A percentile compares a stretch with the other conserved stretches of the same genome.
These are phyloP conservation scores for Monosporascus sp. DNA, from an alignment of 2,329 filamentous ascomycete genomes.

Conservation along the genomic window DNA sequence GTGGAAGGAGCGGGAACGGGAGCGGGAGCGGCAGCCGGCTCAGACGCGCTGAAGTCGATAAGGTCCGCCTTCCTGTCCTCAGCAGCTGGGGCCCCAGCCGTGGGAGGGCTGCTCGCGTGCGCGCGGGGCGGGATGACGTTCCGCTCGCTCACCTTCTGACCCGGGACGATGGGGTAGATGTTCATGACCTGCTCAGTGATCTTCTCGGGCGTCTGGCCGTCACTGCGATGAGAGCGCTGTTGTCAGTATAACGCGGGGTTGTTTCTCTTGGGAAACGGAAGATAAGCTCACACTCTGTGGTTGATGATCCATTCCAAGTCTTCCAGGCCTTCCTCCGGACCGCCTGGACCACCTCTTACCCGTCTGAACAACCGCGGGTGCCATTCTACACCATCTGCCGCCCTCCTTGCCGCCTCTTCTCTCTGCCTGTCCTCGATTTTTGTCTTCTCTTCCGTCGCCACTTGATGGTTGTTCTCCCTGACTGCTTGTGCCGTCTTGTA, in stretches of 20 bases:
- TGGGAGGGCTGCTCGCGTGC: constrained; percentile 14
- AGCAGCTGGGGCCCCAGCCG: constrained; percentile 7
- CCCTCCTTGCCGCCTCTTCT: constrained; percentile 76
- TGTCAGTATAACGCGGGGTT: background rate
- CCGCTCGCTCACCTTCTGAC: constrained; percentile 56
- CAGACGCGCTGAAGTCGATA: constrained; percentile 49
- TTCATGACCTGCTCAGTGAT: constrained; percentile 78
- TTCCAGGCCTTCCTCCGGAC: constrained; percentile 74
- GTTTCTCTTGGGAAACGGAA: too few species aligned
- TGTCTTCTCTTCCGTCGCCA: constrained; percentile 93
- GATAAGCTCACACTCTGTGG: constrained; percentile 62
- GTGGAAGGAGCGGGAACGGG: constrained; percentile 1
- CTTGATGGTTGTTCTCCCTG: constrained; percentile 76
- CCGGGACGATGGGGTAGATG: constrained; percentile 78
- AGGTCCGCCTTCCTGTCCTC: constrained; percentile 34
- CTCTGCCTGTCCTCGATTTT: constrained; percentile 90
- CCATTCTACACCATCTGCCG: constrained; percentile 80
- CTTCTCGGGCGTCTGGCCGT: constrained; percentile 59
- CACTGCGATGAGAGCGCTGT: constrained; percentile 25
- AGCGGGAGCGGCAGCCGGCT: constrained; percentile 4
- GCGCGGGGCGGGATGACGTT: constrained; percentile 50
- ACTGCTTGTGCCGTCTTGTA: constrained; percentile 74
- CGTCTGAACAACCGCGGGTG: constrained; percentile 76
- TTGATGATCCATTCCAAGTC: constrained; percentile 94
- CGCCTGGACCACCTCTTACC: constrained; percentile 65